These are phyloP conservation scores for Amylostereum chailletii DNA, from an alignment of 1,284 basidiomycete species.

Conservation along the genomic window DNA sequence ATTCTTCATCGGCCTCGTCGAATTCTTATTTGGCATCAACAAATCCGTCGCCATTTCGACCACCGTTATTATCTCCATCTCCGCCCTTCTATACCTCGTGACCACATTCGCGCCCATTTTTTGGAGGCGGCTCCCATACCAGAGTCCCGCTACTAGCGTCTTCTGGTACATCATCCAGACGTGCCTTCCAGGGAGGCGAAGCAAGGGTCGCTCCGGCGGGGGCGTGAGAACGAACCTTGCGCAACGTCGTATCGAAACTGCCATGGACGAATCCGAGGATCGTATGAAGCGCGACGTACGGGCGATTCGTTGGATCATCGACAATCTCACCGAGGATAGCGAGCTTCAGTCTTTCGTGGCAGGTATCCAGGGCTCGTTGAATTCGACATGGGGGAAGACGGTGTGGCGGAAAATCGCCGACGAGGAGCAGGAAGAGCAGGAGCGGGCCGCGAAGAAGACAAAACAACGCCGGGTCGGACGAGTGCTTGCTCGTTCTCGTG, in stretches of 20 bases:
- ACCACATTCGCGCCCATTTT: constrained; percentile 4
- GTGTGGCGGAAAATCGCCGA: constrained; percentile 7
- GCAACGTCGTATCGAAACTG: constrained; percentile 7
- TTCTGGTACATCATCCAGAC: constrained; percentile 8
- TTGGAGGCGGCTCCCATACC: constrained; percentile 7
- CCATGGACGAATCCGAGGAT: constrained; percentile 5
- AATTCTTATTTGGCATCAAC: constrained; percentile 5
- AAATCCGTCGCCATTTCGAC: not conserved
- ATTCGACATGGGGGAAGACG: constrained; percentile 7
- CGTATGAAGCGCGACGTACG: constrained; percentile 6
- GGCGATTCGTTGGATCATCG: constrained; percentile 8
- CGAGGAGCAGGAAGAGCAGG: not conserved
- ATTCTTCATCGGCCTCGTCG: constrained; percentile 8
- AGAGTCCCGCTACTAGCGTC: constrained; percentile 6
- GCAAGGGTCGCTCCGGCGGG: not conserved
- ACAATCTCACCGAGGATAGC: constrained; percentile 10
- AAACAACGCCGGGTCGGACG: too few species aligned
- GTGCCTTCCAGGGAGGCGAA: not conserved
- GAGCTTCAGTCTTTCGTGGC: constrained; percentile 9
- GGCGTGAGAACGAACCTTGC: constrained; percentile 2
- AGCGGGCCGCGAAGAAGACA: too few species aligned
- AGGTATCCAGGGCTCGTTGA: constrained; percentile 8
- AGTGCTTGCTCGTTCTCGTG: not conserved
- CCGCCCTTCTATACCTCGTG: constrained; percentile 1
- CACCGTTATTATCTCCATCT: not conserved